Percentiles rank a stretch among this genome's conserved stretches.
Evolutionary conservation across 805 yeast genomes (phyloP).

Genomic region (Wilhelminamyces savonicus): DNA sequence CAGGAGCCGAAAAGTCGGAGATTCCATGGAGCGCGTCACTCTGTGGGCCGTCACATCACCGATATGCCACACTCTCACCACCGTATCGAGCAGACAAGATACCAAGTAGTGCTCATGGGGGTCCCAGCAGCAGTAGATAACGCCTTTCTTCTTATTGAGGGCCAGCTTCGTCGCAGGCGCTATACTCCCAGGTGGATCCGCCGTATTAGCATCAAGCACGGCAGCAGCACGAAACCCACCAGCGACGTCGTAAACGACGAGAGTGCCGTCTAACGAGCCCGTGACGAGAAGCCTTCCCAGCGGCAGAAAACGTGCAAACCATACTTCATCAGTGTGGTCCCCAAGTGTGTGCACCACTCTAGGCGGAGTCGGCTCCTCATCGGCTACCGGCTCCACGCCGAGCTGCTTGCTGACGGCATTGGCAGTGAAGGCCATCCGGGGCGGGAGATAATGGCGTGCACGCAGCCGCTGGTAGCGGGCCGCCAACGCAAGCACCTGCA

Average conservation of each 20-base stretch:
- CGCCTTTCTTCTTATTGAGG: slow-evolving; percentile 22
- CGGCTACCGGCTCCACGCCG: neutral
- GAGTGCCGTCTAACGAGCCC: slow-evolving; percentile 61
- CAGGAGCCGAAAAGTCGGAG: slow-evolving; percentile 10
- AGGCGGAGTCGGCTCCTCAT: slow-evolving; percentile 32
- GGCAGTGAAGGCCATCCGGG: slow-evolving; percentile 3
- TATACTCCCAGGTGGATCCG: slow-evolving; percentile 22
- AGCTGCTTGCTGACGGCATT: neutral
- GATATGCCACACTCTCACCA: slow-evolving; percentile 65
- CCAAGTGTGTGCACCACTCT: slow-evolving; percentile 39
- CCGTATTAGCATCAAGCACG: slow-evolving; percentile 21
- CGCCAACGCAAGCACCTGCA: neutral
- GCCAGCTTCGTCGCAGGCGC: slow-evolving; percentile 19
- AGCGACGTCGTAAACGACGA: slow-evolving; percentile 60
- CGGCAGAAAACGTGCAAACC: slow-evolving; percentile 77
- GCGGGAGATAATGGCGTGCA: slow-evolving; percentile 10
- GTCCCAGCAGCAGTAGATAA: slow-evolving; percentile 71
- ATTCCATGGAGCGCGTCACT: slow-evolving; percentile 20
- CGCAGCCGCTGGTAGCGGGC: neutral
- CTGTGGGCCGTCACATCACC: slow-evolving; percentile 18
- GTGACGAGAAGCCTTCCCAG: slow-evolving; percentile 73
- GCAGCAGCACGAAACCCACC: slow-evolving; percentile 30
- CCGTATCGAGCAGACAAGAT: slow-evolving; percentile 67
- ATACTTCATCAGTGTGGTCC: slow-evolving; percentile 68
- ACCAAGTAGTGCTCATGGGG: slow-evolving; percentile 61